A percentile compares a stretch with the other conserved stretches of the same genome.
phyloP scores from a whole-genome alignment of 148 eudicot species.

The Suaeda aralocaspica region DNA sequence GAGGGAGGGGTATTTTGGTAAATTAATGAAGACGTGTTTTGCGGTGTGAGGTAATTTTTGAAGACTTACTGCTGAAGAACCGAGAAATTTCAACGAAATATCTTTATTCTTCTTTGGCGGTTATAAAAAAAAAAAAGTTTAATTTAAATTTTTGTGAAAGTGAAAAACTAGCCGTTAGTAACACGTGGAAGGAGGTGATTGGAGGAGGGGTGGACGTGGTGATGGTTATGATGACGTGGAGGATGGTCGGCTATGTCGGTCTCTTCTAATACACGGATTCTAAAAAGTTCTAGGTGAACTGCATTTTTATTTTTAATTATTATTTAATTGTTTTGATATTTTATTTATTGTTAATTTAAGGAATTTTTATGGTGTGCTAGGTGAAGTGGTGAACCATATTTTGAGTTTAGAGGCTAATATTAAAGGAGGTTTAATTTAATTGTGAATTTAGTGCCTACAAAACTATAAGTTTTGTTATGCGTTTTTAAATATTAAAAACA shows the following conservation, averaged over 20 bases:
- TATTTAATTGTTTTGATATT: neutral
- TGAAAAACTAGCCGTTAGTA: conserved; percentile 61
- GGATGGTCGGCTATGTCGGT: conserved; percentile 52
- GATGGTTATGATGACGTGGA: conserved; percentile 41
- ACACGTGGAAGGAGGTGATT: conserved; percentile 31
- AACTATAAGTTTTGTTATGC: no score
- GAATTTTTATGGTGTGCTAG: neutral
- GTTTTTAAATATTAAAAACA: no score
- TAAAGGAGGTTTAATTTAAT: no score
- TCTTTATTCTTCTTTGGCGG: conserved; percentile 15
- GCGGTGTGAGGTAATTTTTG: conserved; percentile 9
- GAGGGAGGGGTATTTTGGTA: conserved; percentile 1
- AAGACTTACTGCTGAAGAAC: conserved; percentile 17
- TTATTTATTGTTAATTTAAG: no score
- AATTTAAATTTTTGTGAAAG: neutral
- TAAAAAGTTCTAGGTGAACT: conserved; percentile 20
- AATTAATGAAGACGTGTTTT: neutral
- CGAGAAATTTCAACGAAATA: conserved; percentile 24
- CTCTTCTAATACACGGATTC: conserved; percentile 22
- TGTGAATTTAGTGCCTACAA: no score
- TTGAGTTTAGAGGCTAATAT: no score
- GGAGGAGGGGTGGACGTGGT: conserved; percentile 28
- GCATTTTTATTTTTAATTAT: neutral
- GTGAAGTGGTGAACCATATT: conserved; percentile 14
- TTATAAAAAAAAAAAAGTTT: neutral